Evolutionary conservation across 305 asterid species (phyloP).

Genomic region (Ajuga reptans): DNA sequence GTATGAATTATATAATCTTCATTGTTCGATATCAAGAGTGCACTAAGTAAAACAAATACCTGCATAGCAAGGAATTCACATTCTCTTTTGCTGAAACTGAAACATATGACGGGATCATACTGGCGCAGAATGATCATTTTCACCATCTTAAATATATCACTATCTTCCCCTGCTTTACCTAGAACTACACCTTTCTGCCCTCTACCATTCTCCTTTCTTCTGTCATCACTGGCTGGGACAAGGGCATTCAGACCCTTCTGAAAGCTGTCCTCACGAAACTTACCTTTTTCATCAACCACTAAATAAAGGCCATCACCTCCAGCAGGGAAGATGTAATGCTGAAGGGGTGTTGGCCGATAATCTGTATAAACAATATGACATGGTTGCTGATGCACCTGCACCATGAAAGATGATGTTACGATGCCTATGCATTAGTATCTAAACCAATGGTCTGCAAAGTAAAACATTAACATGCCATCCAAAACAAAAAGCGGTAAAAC

Average conservation of each 20-base stretch:
- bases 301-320: constrained; percentile 94
- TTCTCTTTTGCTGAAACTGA: constrained; percentile 98
- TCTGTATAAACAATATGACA: constrained; percentile 96
- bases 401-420: constrained; percentile 26
- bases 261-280: constrained; percentile 92
- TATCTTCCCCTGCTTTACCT: constrained; percentile 82
- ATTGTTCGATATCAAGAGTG: neutral
- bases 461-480: neutral
- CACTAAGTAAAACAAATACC: constrained; percentile 36
- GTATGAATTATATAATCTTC: neutral
- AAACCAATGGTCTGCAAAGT: neutral
- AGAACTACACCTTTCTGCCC: constrained; percentile 63
- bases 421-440: constrained; percentile 2
- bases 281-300: constrained; percentile 90
- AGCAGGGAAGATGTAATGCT: constrained; percentile 85
- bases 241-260: constrained; percentile 90
- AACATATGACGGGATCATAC: constrained; percentile 96
- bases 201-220: constrained; percentile 58
- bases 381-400: constrained; percentile 96
- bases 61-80: constrained; percentile 98
- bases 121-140: constrained; percentile 89
- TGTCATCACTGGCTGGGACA: constrained; percentile 53
- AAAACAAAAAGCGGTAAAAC: neutral
- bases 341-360: constrained; percentile 97
- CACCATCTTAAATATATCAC: constrained; percentile 95